phyloP scores from a whole-genome alignment of 306 rosid species.

The Cucumis hystrix region DNA sequence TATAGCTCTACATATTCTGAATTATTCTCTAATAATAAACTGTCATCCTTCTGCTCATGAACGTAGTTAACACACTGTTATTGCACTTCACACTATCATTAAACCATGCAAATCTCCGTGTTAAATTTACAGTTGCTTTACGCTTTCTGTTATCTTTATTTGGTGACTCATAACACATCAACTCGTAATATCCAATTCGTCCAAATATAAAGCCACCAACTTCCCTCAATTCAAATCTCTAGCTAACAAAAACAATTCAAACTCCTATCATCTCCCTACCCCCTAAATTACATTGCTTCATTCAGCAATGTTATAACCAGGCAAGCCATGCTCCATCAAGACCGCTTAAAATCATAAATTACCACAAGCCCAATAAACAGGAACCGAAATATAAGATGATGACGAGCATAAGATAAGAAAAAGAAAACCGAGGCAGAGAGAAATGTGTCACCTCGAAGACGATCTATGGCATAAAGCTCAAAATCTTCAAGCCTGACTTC shows the following conservation, averaged over 20 bases:
- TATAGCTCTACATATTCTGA: no score
- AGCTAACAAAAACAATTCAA: neutral
- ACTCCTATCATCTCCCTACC: neutral
- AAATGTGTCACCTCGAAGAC: conserved; percentile 54
- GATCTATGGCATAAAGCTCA: conserved; percentile 82
- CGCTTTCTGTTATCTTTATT: no score
- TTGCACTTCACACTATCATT: no score
- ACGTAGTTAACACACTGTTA: no score
- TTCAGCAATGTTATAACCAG: neutral
- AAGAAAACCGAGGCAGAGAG: neutral
- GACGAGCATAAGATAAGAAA: neutral
- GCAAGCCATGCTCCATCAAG: neutral
- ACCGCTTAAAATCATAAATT: neutral
- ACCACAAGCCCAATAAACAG: neutral
- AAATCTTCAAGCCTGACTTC: conserved; percentile 87
- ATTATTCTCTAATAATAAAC: no score
- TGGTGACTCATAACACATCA: neutral
- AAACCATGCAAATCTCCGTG: no score
- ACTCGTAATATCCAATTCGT: neutral
- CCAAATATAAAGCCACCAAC: neutral
- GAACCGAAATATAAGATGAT: neutral
- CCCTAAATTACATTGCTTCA: neutral
- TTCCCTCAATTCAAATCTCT: neutral
- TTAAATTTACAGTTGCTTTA: no score
- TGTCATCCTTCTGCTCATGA: no score